A percentile compares a stretch with the other conserved stretches of the same genome.
Conservation (phyloP, 179 eudicot genomes). For the Nepenthes alata region DNA sequence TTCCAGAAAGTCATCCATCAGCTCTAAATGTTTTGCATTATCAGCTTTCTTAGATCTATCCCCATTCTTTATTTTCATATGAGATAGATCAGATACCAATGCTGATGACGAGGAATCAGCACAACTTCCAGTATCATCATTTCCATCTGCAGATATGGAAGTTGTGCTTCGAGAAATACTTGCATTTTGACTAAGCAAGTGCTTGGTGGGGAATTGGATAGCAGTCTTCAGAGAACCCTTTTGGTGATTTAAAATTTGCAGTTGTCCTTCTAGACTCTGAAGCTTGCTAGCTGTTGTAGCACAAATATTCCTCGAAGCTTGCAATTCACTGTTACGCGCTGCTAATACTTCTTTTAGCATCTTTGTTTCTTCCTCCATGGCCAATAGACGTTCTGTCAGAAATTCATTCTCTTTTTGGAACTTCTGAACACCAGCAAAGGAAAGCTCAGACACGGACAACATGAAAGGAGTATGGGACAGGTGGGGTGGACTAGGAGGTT, state of each 20-base stretch:
- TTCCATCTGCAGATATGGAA: slow-evolving; percentile 80
- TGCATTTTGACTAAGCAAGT: slow-evolving; percentile 34
- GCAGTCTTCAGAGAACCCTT: slow-evolving; percentile 31
- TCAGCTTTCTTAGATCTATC: slow-evolving; percentile 44
- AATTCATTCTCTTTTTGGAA: slow-evolving; percentile 71
- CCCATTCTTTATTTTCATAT: slow-evolving; percentile 36
- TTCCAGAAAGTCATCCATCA: slow-evolving; percentile 97
- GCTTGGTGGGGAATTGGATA: slow-evolving; percentile 23
- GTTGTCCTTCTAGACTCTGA: slow-evolving; percentile 63
- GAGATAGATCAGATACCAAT: slow-evolving; percentile 45
- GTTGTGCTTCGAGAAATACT: slow-evolving; percentile 69
- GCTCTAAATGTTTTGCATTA: slow-evolving; percentile 56
- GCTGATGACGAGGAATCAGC: slow-evolving; percentile 74
- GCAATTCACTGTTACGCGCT: slow-evolving; percentile 76
- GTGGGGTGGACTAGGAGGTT: slow-evolving; percentile 55
- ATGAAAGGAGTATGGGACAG: slow-evolving; percentile 31
- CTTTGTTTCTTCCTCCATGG: slow-evolving; percentile 94
- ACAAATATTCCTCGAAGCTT: slow-evolving; percentile 67
- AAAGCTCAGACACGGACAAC: slow-evolving; percentile 44
- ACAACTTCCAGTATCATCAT: slow-evolving; percentile 65
- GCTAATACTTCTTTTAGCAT: slow-evolving; percentile 94
- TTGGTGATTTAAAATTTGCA: slow-evolving; percentile 30
- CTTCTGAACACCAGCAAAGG: slow-evolving; percentile 50
- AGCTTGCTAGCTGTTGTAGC: slow-evolving; percentile 85
- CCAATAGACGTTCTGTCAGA: slow-evolving; percentile 65